phyloP scores from a whole-genome alignment of 139 green algal genomes.

The Astrephomene gubernaculifera region DNA sequence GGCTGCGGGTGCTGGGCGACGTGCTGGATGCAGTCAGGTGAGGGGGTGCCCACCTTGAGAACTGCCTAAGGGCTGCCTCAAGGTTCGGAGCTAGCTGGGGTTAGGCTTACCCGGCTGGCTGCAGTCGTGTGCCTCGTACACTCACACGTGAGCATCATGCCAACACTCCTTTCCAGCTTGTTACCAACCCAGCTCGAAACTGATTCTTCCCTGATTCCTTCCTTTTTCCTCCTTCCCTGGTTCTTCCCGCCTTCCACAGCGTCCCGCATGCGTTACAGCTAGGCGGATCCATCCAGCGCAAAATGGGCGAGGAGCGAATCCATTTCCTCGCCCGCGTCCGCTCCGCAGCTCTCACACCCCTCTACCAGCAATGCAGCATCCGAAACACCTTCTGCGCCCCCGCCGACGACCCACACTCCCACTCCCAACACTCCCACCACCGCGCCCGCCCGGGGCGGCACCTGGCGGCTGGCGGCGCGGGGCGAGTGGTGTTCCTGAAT shows the following conservation, averaged over 20 bases:
- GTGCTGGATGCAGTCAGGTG: slow-evolving; percentile 9
- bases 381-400: not conserved
- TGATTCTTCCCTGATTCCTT: too few relatives aligned
- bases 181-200: too few relatives aligned
- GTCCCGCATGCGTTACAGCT: not conserved
- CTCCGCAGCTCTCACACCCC: slow-evolving; percentile 58
- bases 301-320: slow-evolving; percentile 51
- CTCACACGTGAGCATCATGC: too few relatives aligned
- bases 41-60: too few relatives aligned
- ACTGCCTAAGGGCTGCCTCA: too few relatives aligned
- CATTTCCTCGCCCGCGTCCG: slow-evolving; percentile 59
- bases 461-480: not conserved
- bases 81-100: too few relatives aligned
- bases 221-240: not conserved
- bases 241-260: not conserved
- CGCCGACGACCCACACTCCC: not conserved
- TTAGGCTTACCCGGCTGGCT: too few relatives aligned
- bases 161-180: too few relatives aligned
- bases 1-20: slow-evolving; percentile 26
- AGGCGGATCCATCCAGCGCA: not conserved
- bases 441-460: not conserved
- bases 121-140: too few relatives aligned
- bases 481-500: slow-evolving; percentile 71
- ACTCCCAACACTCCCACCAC: not conserved
- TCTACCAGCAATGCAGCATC: not conserved